Evolutionary conservation across 306 rosid species (phyloP), one percentile per base, ranked within the genome.

Genomic region (Mimosa pudica): DNA sequence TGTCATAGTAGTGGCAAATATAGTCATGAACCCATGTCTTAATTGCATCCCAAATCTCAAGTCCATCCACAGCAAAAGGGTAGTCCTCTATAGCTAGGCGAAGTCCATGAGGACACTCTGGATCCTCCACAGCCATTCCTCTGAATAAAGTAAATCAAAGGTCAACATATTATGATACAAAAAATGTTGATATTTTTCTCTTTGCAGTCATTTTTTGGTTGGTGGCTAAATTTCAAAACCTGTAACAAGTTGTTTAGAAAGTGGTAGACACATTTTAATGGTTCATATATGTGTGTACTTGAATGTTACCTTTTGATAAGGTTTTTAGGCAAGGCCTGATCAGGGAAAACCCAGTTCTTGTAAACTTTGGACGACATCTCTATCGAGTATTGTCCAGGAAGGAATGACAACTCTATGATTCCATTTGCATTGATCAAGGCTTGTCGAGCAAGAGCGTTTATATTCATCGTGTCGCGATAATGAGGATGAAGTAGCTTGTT

Each of bases 1-100:
- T 44, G 8, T 75, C 32, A 78, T 77, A 89, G 85, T 91, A 91
- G 85, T 76, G 67, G 45, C 63, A 73, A 77, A 86, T 83, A 55
- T 87, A 89, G 9, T 89, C 88, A 54, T 61, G 35, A 17, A 89
- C 96, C 93, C 96, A 91, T 30, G 85, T 70, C 74, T 80, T 69
- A 7, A 91, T 91, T 17, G 92, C 88, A 49, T 77, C 74, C 93
- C 96, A 91, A 42, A 91, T 87, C 48, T 89, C 91, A 16, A 91
- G 87, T 9, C 95, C 95, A 64, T 90, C 95, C 18, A 84, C 91
- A 64, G 95, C 92, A 85, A 66, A 90, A 10, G 96, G 96, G 32
- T 91, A 91, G 77, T 91, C 96, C 49, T 89, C 86, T 32, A 91
- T 69, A 54, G 87, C 62, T 2, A 91, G 78, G 8, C 83, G 87